Evolutionary conservation across 768 basidiomycete species (phyloP).

Genomic region (Candolleomyces aberdarensis): DNA sequence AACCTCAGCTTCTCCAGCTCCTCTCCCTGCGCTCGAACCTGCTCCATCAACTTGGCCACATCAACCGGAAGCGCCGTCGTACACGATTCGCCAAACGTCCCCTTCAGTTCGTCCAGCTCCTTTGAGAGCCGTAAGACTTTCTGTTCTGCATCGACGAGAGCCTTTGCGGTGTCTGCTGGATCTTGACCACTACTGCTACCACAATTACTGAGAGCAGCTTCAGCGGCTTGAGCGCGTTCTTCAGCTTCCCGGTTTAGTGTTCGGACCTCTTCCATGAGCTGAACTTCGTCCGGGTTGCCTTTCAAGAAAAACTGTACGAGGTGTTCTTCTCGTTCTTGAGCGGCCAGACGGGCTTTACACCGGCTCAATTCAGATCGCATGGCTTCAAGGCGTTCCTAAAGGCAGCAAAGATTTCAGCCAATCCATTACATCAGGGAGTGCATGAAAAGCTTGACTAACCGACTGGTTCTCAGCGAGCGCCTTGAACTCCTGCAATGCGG

Average conservation of each 20-base stretch:
- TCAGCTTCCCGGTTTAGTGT: slow-evolving; percentile 54
- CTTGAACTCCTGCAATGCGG: slow-evolving; percentile 63
- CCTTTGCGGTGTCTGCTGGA: slow-evolving; percentile 50
- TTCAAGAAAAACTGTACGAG: slow-evolving; percentile 68
- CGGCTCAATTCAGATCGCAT: slow-evolving; percentile 72
- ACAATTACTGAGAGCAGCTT: slow-evolving; percentile 47
- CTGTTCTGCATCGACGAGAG: slow-evolving; percentile 49
- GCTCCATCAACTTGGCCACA: slow-evolving; percentile 43
- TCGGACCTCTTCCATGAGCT: slow-evolving; percentile 53
- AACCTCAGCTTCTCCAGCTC: slow-evolving; percentile 62
- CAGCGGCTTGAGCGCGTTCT: slow-evolving; percentile 45
- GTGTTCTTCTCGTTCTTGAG: slow-evolving; percentile 65
- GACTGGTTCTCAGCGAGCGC: slow-evolving; percentile 60
- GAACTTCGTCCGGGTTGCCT: slow-evolving; percentile 47
- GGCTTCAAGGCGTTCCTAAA: slow-evolving; percentile 68
- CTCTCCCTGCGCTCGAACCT: slow-evolving; percentile 64
- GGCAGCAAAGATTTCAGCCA: slow-evolving; percentile 8
- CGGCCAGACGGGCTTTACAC: slow-evolving; percentile 75
- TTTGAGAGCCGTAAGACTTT: slow-evolving; percentile 42
- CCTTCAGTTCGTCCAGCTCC: slow-evolving; percentile 60
- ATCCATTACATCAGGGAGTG: background rate
- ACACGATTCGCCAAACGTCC: slow-evolving; percentile 53
- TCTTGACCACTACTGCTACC: slow-evolving; percentile 28
- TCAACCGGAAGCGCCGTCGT: slow-evolving; percentile 48
- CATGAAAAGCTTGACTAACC: slow-evolving; percentile 26